Conservation (phyloP, 2,329 filamentous ascomycete genomes). For the Phaeoacremonium minimum region DNA sequence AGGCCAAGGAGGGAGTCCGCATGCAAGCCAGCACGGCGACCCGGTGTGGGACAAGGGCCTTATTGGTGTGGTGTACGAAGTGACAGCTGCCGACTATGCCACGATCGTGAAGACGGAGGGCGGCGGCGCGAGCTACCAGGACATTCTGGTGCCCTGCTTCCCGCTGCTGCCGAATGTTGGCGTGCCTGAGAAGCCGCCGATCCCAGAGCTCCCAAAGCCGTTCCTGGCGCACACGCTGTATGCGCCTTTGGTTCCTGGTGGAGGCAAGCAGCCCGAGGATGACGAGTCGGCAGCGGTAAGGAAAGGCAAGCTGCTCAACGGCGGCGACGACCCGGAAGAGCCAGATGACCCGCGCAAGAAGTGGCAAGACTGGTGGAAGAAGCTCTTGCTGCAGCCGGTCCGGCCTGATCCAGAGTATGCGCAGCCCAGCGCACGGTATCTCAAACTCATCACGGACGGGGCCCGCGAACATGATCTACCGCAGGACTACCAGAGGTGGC, state of each 20-base stretch:
- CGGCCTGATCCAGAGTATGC: slow-evolving; percentile 69
- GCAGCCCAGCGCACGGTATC: slow-evolving; percentile 78
- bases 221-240: slow-evolving; percentile 87
- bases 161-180: slow-evolving; percentile 55
- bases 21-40: slow-evolving; percentile 39
- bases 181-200: slow-evolving; percentile 60
- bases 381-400: slow-evolving; percentile 37
- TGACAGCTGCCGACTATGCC: slow-evolving; percentile 75
- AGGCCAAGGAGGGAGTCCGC: not conserved
- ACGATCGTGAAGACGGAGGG: slow-evolving; percentile 90
- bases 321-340: slow-evolving; percentile 2
- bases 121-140: slow-evolving; percentile 77
- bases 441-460: slow-evolving; percentile 74
- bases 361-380: slow-evolving; percentile 38
- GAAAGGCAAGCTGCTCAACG: not conserved
- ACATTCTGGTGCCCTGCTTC: slow-evolving; percentile 76
- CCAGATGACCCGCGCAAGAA: slow-evolving; percentile 8
- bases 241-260: slow-evolving; percentile 50
- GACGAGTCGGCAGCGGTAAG: slow-evolving; percentile 6
- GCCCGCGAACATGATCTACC: slow-evolving; percentile 79
- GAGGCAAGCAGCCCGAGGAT: slow-evolving; percentile 15
- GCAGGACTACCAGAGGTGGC: slow-evolving; percentile 68
- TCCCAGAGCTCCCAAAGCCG: slow-evolving; percentile 46
- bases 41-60: slow-evolving; percentile 73
- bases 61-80: slow-evolving; percentile 92